Evolutionary conservation across 176 grass and related monocot genomes (phyloP), one percentile per base, ranked within the genome.

Genomic region (Juncus effusus): DNA sequence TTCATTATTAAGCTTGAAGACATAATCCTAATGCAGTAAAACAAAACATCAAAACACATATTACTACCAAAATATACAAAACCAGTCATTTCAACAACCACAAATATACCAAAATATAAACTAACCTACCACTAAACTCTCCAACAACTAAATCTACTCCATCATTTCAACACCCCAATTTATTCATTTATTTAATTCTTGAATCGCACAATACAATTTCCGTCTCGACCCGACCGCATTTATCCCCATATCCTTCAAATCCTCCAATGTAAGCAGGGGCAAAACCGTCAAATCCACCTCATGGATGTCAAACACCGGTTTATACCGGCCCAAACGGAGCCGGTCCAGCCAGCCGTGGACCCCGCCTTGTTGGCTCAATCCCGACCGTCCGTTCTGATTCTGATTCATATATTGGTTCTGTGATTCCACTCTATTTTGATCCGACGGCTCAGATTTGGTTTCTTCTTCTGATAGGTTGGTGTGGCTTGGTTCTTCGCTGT

Each of bases 191-290:
- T 69, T 69, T 10, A 91, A 81, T 64, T 88, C 88, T 69, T 80
- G 78, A 66, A 97, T 89, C 35, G 82, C 72, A 28, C 75, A 77
- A 59, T 80, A 92, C 67, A 97, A 59, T 81, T 97, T 97, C 76
- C 93, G 88, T 83, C 85, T 74, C 7, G 93, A 77, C 0, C 93
- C 93, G 16, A 97, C 88, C 7, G 93, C 93, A 64, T 76, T 87
- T 8, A 97, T 92, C 51, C 85, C 85, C 93, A 97, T 97, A 65
- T 97, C 88, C 77, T 83, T 97, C 67, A 97, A 78, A 66, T 97
- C 93, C 36, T 92, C 88, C 11, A 92, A 28, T 1, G 93, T 97
- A n/a, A 97, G 85, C 74, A 92, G 42, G 4, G 93, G 88, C 35
- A 97, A 75, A 63, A 86, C 88, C 51, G 80, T 80, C 3, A 89